phyloP scores from a whole-genome alignment of 257 asterid genomes.

The Solanum bukasovii region DNA sequence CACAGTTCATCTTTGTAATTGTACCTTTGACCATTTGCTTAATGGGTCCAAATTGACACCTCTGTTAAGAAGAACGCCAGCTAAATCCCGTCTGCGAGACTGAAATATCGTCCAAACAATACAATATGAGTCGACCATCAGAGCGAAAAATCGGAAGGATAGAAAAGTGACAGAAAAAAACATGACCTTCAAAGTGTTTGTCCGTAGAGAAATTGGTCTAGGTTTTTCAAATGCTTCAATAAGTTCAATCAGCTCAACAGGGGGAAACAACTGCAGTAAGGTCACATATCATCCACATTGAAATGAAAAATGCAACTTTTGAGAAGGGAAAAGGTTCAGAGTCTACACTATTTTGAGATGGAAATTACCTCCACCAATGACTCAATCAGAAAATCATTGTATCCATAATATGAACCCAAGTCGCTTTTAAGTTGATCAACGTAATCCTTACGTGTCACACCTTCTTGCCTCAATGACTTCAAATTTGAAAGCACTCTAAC shows the following conservation, averaged over 20 bases:
- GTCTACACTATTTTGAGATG: neutral
- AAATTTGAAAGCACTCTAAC: constrained; percentile 79
- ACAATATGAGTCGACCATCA: neutral
- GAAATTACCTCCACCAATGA: constrained; percentile 63
- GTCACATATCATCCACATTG: neutral
- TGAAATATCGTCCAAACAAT: constrained; percentile 11
- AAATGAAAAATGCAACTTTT: neutral
- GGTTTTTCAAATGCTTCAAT: constrained; percentile 95
- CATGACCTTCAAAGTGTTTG: constrained; percentile 77
- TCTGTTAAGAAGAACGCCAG: constrained; percentile 80
- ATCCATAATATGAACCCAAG: constrained; percentile 69
- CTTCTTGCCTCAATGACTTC: constrained; percentile 65
- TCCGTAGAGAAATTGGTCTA: constrained; percentile 73
- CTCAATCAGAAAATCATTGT: constrained; percentile 77
- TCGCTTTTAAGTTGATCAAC: constrained; percentile 65
- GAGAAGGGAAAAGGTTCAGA: neutral
- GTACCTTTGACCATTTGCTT: constrained; percentile 97
- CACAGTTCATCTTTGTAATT: constrained; percentile 17
- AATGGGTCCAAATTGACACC: constrained; percentile 97
- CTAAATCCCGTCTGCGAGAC: constrained; percentile 96
- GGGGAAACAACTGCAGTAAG: constrained; percentile 64
- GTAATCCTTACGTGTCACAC: constrained; percentile 67
- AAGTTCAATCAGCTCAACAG: constrained; percentile 83
- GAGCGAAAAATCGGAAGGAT: neutral
- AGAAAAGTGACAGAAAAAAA: neutral